Evolutionary conservation across 768 basidiomycete genomes (phyloP), one percentile per base, ranked within the genome.

Genomic region (Suillus brevipes): DNA sequence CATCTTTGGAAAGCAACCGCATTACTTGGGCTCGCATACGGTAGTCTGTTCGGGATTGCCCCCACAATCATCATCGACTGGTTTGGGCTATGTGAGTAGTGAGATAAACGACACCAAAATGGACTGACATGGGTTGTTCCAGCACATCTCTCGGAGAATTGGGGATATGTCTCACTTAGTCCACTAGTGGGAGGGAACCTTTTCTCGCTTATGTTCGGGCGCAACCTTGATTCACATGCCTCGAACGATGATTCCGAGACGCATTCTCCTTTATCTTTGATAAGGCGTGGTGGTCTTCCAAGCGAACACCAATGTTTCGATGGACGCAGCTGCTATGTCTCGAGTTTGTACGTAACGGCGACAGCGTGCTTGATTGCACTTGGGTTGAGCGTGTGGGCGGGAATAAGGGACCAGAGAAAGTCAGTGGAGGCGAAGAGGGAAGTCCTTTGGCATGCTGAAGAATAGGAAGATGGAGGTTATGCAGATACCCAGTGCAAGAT

Each of bases 131-230:
- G 20, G 34, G 1, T 36, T 20, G 12, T 28, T 25, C 16, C 67
- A 89, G 88, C 81, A 14, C 89, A 90, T 72, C 90, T 92, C 69
- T 89, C 88, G 1, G 89, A 95, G 78, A 95, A 95, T 76, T 94
- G 90, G 90, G 94, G 94, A 10, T 92, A 85, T 72, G 80, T 91
- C 31, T 85, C 86, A 23, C 77, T 93, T 56, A 84, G 91, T 1
- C 92, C 95, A 1, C 77, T 94, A 62, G n/a, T 89, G 7, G 91
- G 89, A 4, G 90, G 90, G 0, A 96, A 95, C 77, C 55, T 95
- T 1, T 91, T 94, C 74, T 94, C 92, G n/a, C 69, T 96, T 60
- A 79, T 88, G 52, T 96, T 95, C 70, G 95, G 95, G 6, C 81
- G 80, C 57, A 90, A 92, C 68, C 83, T 95, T 37, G 95, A 97